These are phyloP conservation scores for Trichoderma sp. DNA, from an alignment of 2,329 filamentous ascomycete genomes.

Conservation along the genomic window DNA sequence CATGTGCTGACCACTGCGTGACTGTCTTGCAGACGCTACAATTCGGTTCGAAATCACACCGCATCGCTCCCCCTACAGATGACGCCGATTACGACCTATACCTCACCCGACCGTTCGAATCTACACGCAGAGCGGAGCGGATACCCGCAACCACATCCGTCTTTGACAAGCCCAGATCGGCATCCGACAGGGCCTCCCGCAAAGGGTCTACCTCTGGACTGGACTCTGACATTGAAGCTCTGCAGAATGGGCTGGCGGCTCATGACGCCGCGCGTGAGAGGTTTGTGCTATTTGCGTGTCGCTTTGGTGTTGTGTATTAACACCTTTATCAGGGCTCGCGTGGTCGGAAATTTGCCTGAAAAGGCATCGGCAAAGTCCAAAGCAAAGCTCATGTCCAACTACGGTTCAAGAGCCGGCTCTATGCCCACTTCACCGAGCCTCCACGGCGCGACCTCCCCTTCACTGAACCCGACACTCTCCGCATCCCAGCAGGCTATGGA, in stretches of 20 bases:
- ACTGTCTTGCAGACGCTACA: conserved; percentile 51
- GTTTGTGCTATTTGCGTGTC: conserved; percentile 36
- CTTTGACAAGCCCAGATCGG: conserved; percentile 48
- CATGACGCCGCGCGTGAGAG: conserved; percentile 44
- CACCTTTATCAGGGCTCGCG: conserved; percentile 38
- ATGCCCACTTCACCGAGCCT: conserved; percentile 60
- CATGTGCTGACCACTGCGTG: conserved; percentile 30
- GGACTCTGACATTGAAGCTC: conserved; percentile 55
- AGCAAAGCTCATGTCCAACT: conserved; percentile 48
- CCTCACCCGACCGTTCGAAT: conserved; percentile 55
- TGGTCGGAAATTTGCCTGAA: conserved; percentile 42
- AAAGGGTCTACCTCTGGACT: conserved; percentile 47
- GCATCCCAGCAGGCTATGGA: conserved; percentile 57
- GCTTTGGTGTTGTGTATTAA: conserved; percentile 27
- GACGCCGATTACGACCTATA: conserved; percentile 60
- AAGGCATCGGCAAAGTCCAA: conserved; percentile 46
- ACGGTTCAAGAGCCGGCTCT: conserved; percentile 45
- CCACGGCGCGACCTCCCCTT: conserved; percentile 58
- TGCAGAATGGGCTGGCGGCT: conserved; percentile 49
- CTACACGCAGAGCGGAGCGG: conserved; percentile 51
- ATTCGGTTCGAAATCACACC: conserved; percentile 56
- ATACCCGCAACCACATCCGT: conserved; percentile 58
- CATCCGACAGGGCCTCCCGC: conserved; percentile 41
- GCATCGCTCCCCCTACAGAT: conserved; percentile 50
- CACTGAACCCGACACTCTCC: conserved; percentile 53